phyloP scores from a whole-genome alignment of 2,329 filamentous ascomycete genomes.

The Ambrosiella cleistominuta region DNA sequence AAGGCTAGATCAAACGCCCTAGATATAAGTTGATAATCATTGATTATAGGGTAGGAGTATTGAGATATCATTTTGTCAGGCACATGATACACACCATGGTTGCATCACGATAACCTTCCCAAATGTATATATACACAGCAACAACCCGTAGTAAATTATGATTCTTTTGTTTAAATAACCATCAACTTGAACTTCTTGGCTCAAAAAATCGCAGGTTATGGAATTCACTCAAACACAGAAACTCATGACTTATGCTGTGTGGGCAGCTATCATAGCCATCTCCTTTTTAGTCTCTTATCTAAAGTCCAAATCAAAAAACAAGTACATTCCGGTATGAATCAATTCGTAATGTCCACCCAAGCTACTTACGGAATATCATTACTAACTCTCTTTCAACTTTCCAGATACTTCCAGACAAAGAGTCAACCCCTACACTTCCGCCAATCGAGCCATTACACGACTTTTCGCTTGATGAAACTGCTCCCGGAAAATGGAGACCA shows the following conservation, averaged over 20 bases:
- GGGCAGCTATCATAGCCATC: not conserved
- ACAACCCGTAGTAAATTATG: too few species aligned
- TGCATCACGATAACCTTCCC: too few species aligned
- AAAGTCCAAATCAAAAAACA: not conserved
- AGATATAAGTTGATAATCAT: too few species aligned
- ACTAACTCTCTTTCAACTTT: not conserved
- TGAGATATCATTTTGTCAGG: too few species aligned
- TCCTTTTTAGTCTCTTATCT: not conserved
- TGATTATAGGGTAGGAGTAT: too few species aligned
- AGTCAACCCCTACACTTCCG: not conserved
- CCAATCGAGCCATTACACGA: constrained; percentile 16
- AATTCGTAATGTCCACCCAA: not conserved
- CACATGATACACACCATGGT: too few species aligned
- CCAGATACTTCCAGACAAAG: constrained; percentile 8
- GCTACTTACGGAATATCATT: not conserved
- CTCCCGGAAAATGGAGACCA: constrained; percentile 26
- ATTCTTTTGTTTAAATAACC: too few species aligned
- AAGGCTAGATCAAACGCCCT: too few species aligned
- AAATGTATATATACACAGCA: too few species aligned
- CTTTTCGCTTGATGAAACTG: constrained; percentile 25
- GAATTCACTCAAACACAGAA: not conserved
- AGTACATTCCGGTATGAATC: not conserved
- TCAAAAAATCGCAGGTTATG: not conserved
- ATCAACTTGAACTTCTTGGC: too few species aligned
- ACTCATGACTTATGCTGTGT: constrained; percentile 1